These are phyloP conservation scores for Hypoxylon subgilvum DNA, from an alignment of 495 filamentous ascomycete genomes.

Conservation along the genomic window DNA sequence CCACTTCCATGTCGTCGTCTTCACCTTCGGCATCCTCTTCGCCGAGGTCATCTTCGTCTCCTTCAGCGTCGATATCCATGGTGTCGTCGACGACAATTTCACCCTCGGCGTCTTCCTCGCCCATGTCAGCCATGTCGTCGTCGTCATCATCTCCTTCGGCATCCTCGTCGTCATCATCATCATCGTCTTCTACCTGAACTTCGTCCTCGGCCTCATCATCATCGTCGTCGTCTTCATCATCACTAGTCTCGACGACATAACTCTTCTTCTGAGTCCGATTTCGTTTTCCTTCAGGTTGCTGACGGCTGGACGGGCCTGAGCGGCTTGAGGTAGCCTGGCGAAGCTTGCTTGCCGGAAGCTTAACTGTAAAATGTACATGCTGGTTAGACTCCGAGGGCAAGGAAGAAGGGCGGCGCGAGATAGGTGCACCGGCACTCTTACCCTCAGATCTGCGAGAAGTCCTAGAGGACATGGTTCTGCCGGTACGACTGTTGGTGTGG, in stretches of 20 bases:
- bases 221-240: slow-evolving; percentile 58
- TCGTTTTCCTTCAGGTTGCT: slow-evolving; percentile 59
- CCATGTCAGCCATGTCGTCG: slow-evolving; percentile 44
- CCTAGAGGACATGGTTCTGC: slow-evolving; percentile 56
- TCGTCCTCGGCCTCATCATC: slow-evolving; percentile 53
- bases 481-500: slow-evolving; percentile 44
- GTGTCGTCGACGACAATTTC: slow-evolving; percentile 53
- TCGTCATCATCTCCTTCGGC: slow-evolving; percentile 52
- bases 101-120: slow-evolving; percentile 49
- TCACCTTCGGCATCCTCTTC: slow-evolving; percentile 58
- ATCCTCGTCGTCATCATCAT: slow-evolving; percentile 55
- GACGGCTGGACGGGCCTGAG: slow-evolving; percentile 36
- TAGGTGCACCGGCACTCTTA: slow-evolving; percentile 52
- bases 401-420: slow-evolving; percentile 61
- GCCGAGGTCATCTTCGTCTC: slow-evolving; percentile 55
- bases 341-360: slow-evolving; percentile 81
- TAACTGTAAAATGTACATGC: slow-evolving; percentile 81
- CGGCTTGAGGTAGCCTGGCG: slow-evolving; percentile 70
- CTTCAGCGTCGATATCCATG: slow-evolving; percentile 56
- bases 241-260: slow-evolving; percentile 66
- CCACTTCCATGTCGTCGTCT: slow-evolving; percentile 55
- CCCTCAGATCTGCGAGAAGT: slow-evolving; percentile 55
- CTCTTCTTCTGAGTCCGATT: slow-evolving; percentile 69
- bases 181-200: slow-evolving; percentile 50
- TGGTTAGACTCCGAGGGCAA: slow-evolving; percentile 63